Base-by-base conservation (phyloP, 495 filamentous ascomycete genomes). In the Penicillium cosmopolitanum region DNA sequence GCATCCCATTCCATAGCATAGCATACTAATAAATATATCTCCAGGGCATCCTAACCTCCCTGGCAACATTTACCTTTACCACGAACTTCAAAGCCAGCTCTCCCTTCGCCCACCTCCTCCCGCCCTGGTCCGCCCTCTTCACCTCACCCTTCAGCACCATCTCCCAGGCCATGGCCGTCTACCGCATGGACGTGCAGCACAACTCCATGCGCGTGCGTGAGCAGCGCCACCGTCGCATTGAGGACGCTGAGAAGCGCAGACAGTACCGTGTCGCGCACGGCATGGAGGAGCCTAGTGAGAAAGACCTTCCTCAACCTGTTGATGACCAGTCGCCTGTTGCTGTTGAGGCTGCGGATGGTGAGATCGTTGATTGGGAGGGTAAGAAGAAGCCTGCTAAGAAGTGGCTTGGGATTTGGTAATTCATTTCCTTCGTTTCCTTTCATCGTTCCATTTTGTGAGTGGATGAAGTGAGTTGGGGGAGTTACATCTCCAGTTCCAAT, bases 231-330 rank as follows among this genome's bases (percentile, higher is more conserved):
- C 78, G 79, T 58, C 82, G 84, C 34, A 74, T 88, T 57, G 90
- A 95, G 40, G 93, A 97, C 76, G 87, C 90, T 36, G 77, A 84
- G 70, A 95, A 96, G 84, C 79, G 93, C 60, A 77, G 77, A 44
- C 82, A 87, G 72, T 97, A 89, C 72, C 85, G 90, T 50, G 84
- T 88, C 77, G 91, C 90, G 53, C 91, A 96, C 82, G 92, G 91
- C 9, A 28, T 94, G 66, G 86, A 88, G 62, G 81, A 85, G 50
- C 47, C 58, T 18, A 55, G 63, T 53, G 72, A 69, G 40, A 66
- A 69, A 25, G 58, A 67, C 33, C 46, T 44, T 25, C 58, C 50
- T 16, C 54, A 54, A n/a, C 47, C 31, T 10, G 63, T 25, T 15
- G 59, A 56, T 33, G 64, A 58, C 18, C 54, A 61, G 68, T 59